phyloP scores from a whole-genome alignment of 495 filamentous ascomycete genomes.

The Peziza echinospora region DNA sequence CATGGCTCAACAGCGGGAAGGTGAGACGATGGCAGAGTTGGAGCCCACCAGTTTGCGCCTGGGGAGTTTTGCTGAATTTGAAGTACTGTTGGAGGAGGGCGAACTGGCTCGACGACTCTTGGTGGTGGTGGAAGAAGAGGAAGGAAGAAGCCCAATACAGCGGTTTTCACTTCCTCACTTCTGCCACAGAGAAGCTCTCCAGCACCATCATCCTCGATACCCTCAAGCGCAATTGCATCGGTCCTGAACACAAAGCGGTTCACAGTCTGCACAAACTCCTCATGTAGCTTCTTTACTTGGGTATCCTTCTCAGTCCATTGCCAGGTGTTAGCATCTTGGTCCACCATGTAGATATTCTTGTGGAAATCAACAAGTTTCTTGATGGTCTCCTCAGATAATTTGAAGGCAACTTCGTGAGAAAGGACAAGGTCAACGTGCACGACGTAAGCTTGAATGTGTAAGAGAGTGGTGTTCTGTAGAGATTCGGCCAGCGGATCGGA shows the following conservation, averaged over 20 bases:
- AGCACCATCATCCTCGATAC: constrained; percentile 87
- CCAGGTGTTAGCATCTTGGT: constrained; percentile 73
- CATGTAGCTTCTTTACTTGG: constrained; percentile 92
- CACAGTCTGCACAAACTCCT: constrained; percentile 88
- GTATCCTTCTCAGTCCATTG: constrained; percentile 93
- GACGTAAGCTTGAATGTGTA: constrained; percentile 92
- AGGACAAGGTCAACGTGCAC: constrained; percentile 99
- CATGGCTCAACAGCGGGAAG: constrained; percentile 64
- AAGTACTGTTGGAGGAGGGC: constrained; percentile 56
- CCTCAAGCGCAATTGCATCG: constrained; percentile 73
- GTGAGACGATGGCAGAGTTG: constrained; percentile 31
- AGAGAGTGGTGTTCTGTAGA: constrained; percentile 79
- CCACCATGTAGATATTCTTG: constrained; percentile 85
- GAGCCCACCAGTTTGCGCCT: constrained; percentile 59
- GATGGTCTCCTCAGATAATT: constrained; percentile 93
- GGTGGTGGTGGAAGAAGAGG: constrained; percentile 85
- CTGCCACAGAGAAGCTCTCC: constrained; percentile 81
- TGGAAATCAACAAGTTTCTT: constrained; percentile 88
- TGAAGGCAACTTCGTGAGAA: constrained; percentile 93
- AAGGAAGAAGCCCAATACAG: constrained; percentile 65
- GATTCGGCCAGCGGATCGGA: constrained; percentile 75
- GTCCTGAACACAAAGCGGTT: constrained; percentile 96
- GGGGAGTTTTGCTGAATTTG: constrained; percentile 87
- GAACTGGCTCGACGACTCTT: constrained; percentile 75
- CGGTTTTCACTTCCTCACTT: constrained; percentile 81